A percentile compares a stretch with the other conserved stretches of the same genome.
Evolutionary conservation across 1,284 basidiomycete genomes (phyloP).

Genomic region (Takashimella tepidaria): DNA sequence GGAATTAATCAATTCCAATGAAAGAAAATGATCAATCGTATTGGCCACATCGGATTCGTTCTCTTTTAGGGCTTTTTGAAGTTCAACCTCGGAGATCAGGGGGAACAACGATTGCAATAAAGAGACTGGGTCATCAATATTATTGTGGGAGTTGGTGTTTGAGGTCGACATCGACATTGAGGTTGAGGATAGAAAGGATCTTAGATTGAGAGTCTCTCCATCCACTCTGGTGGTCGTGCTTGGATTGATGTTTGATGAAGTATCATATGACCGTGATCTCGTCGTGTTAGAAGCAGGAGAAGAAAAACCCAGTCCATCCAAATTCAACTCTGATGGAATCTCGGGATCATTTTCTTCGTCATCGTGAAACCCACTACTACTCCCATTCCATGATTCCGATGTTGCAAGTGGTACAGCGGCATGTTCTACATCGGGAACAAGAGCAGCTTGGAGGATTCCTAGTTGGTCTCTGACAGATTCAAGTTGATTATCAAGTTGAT

Average conservation of each 20-base stretch:
- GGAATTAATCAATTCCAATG: slow-evolving; percentile 34
- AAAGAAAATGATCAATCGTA: slow-evolving; percentile 42
- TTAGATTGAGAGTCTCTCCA: neutral
- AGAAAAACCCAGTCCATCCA: too few relatives aligned
- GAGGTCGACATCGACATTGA: neutral
- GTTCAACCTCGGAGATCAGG: neutral
- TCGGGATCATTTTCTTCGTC: too few relatives aligned
- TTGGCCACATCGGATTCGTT: slow-evolving; percentile 16
- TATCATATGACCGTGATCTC: too few relatives aligned
- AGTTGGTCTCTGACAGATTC: slow-evolving; percentile 37
- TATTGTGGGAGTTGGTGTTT: neutral
- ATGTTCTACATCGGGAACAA: slow-evolving; percentile 34
- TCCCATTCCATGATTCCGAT: too few relatives aligned
- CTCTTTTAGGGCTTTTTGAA: neutral
- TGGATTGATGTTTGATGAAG: neutral
- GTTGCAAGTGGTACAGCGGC: too few relatives aligned
- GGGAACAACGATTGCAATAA: neutral
- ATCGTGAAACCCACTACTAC: too few relatives aligned
- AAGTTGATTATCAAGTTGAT: slow-evolving; percentile 19
- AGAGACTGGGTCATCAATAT: neutral
- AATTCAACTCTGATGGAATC: too few relatives aligned
- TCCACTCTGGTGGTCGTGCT: neutral
- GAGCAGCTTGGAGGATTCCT: slow-evolving; percentile 40
- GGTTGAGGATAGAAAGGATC: neutral
- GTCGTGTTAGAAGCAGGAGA: slow-evolving; percentile 1